phyloP scores from a whole-genome alignment of 306 rosid genomes.

The Crataegus laevigata region DNA sequence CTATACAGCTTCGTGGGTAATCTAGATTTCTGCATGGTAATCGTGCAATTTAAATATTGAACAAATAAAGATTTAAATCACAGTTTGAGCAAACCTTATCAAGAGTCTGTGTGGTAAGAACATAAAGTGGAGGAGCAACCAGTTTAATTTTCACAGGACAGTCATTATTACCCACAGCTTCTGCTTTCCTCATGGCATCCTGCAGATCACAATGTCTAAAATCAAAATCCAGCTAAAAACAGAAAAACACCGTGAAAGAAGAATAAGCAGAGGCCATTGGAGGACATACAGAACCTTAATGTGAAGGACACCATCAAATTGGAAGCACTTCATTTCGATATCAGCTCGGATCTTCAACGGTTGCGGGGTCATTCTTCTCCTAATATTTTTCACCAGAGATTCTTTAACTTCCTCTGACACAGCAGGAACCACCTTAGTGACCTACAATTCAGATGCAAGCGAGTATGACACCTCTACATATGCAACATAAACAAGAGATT shows the following conservation, averaged over 20 bases:
- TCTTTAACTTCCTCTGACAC: conserved; percentile 84
- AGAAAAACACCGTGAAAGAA: neutral
- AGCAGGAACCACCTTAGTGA: conserved; percentile 78
- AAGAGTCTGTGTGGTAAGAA: conserved; percentile 93
- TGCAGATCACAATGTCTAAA: conserved; percentile 13
- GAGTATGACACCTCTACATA: neutral
- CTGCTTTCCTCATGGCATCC: conserved; percentile 96
- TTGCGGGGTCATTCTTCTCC: conserved; percentile 94
- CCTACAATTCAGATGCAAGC: conserved; percentile 25
- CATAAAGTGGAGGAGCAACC: conserved; percentile 97
- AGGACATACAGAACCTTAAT: conserved; percentile 49
- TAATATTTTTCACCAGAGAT: conserved; percentile 65
- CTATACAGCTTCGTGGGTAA: neutral
- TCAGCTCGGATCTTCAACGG: conserved; percentile 95
- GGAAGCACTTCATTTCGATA: conserved; percentile 94
- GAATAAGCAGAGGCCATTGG: neutral
- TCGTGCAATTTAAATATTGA: neutral
- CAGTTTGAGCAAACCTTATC: conserved; percentile 66
- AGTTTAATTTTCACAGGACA: conserved; percentile 97
- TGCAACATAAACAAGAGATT: neutral
- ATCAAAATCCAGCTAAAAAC: neutral
- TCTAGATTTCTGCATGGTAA: neutral
- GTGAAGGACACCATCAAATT: conserved; percentile 94
- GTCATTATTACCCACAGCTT: conserved; percentile 84
- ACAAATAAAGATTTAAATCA: neutral